A percentile compares a stretch with the other conserved stretches of the same genome.
These are phyloP conservation scores for Candida peoriensis DNA, from an alignment of 805 yeast genomes.

Conservation along the genomic window DNA sequence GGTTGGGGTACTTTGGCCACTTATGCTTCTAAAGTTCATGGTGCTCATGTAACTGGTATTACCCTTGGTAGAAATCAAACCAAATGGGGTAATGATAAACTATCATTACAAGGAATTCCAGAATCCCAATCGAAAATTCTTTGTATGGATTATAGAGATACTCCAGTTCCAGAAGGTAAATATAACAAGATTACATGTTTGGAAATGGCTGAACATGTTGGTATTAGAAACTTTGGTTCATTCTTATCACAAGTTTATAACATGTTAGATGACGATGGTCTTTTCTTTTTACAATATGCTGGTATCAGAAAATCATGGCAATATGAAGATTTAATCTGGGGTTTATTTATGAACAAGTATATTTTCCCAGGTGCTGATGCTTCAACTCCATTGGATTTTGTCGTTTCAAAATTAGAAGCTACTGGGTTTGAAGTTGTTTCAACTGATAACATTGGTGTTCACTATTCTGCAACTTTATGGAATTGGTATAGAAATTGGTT, in stretches of 20 bases:
- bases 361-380: slow-evolving; percentile 98
- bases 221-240: slow-evolving; percentile 73
- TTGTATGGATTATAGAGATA: slow-evolving; percentile 86
- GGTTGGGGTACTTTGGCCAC: slow-evolving; percentile 96
- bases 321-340: slow-evolving; percentile 92
- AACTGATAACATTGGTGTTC: slow-evolving; percentile 86
- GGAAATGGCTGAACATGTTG: slow-evolving; percentile 97
- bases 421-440: slow-evolving; percentile 83
- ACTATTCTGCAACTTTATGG: slow-evolving; percentile 87
- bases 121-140: slow-evolving; percentile 68
- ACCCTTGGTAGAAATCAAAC: slow-evolving; percentile 91
- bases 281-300: slow-evolving; percentile 82
- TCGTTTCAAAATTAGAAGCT: slow-evolving; percentile 68
- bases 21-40: slow-evolving; percentile 74
- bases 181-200: slow-evolving; percentile 86
- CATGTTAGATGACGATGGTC: slow-evolving; percentile 87
- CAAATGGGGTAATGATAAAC: slow-evolving; percentile 74
- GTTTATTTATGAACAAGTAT: slow-evolving; percentile 92
- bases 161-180: slow-evolving; percentile 64
- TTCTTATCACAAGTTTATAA: slow-evolving; percentile 79
- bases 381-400: slow-evolving; percentile 86
- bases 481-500: slow-evolving; percentile 95
- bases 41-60: slow-evolving; percentile 84
- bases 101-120: slow-evolving; percentile 63
- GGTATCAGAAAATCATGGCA: slow-evolving; percentile 92